Conservation (phyloP, 164 flowering plant genomes). For the Annona squamosa region DNA sequence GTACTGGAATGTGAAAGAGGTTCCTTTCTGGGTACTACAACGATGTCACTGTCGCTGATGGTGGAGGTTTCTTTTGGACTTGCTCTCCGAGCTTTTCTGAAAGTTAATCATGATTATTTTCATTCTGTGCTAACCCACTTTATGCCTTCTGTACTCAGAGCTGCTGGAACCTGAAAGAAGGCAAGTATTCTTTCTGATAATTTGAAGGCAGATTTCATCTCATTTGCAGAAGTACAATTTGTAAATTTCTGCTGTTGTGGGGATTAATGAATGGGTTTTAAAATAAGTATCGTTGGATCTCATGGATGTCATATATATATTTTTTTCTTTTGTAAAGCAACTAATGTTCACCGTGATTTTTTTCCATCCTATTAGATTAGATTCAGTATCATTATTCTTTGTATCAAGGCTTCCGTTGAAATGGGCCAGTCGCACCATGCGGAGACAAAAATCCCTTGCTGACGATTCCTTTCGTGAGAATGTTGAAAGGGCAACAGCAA, state of each 20-base stretch:
- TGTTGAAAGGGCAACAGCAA: too few relatives aligned
- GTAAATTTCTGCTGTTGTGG: slow-evolving; percentile 5
- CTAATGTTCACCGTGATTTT: too few relatives aligned
- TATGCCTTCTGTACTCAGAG: slow-evolving; percentile 2
- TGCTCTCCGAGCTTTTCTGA: slow-evolving; percentile 1
- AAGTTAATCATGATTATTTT: slow-evolving; percentile 9
- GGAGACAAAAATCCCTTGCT: too few relatives aligned
- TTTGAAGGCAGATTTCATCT: background rate
- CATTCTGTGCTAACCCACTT: slow-evolving; percentile 4
- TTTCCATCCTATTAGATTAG: too few relatives aligned
- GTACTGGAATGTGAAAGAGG: slow-evolving; percentile 1
- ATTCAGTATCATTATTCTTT: too few relatives aligned
- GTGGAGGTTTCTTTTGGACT: slow-evolving; percentile 8
- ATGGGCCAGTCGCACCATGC: too few relatives aligned
- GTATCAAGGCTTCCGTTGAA: too few relatives aligned
- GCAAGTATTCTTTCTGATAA: background rate
- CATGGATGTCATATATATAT: background rate
- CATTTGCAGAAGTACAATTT: slow-evolving; percentile 4
- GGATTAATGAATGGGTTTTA: background rate
- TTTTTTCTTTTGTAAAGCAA: too few relatives aligned
- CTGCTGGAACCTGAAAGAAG: background rate
- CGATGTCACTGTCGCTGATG: background rate
- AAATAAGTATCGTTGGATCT: background rate
- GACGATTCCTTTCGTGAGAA: too few relatives aligned
- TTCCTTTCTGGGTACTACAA: slow-evolving; percentile 2